Conservation (phyloP, 2,329 filamentous ascomycete genomes). For the Aspergillus spinulosporus region DNA sequence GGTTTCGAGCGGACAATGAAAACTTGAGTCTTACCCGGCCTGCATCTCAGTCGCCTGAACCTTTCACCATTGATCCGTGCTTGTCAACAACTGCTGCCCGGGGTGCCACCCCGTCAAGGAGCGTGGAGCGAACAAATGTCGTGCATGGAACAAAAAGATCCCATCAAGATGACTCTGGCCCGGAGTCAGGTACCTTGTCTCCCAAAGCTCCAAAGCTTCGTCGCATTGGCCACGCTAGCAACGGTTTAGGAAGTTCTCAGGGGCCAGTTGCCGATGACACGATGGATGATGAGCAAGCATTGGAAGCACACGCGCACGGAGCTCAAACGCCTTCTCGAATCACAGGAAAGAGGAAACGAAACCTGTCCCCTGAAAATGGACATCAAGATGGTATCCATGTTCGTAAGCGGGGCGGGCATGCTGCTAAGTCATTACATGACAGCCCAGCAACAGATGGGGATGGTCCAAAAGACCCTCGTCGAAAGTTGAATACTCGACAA, state of each 20-base stretch:
- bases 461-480: slow-evolving; percentile 20
- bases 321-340: neutral
- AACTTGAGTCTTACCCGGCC: neutral
- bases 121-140: neutral
- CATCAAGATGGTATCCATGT: neutral
- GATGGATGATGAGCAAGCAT: neutral
- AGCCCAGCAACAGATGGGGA: neutral
- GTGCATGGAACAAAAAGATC: slow-evolving; percentile 17
- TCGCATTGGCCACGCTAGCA: slow-evolving; percentile 13
- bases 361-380: slow-evolving; percentile 3
- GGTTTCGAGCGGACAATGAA: slow-evolving; percentile 31
- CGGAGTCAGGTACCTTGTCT: neutral
- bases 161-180: slow-evolving; percentile 1
- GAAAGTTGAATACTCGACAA: neutral
- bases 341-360: slow-evolving; percentile 4
- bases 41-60: neutral
- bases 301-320: neutral
- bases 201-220: slow-evolving; percentile 21
- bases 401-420: neutral
- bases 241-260: neutral
- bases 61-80: neutral
- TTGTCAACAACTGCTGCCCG: neutral
- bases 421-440: neutral
- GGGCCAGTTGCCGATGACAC: neutral
- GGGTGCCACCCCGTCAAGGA: neutral